Base-by-base conservation (phyloP, 768 basidiomycete genomes). In the Podaxis rugospora region DNA sequence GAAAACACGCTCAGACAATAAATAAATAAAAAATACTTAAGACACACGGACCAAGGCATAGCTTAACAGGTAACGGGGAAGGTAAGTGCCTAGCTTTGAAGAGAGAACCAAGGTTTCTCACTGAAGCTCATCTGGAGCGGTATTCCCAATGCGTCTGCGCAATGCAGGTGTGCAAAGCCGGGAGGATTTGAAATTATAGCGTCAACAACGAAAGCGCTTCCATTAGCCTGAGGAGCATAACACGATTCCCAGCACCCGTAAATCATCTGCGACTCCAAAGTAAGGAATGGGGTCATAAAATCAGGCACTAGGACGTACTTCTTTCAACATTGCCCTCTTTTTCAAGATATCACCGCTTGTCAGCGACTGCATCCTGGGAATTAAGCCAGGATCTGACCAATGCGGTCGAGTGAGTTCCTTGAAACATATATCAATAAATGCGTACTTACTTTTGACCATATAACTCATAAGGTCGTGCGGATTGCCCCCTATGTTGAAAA, bases 131-230 rank as follows among this genome's bases (percentile, higher is more conserved):
- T 68, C 42, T 82, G 73, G 7, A 86, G 69, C 2, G 84, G 84
- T 25, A 86, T 75, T 1, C 85, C 85, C 3, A 87, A 68, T 6
- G 85, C 84, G 66, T 88, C 85, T 1, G 86, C 86, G 54, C 85
- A 82, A 62, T 87, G 86, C 3, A 86, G 70, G 71, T 87, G 85
- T 0, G 82, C 86, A 63, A 88, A 88, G 4, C 83, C 77, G 0
- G 87, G 87, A 16, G 87, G 87, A 67, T 88, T 88, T 35, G 82
- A 81, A 51, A 88, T 86, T 49, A 88, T 85, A 0, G 85, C 85
- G 65, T 88, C 85, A 1, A 82, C 84, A 1, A 77, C 81, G 63
- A 87, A 87, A 2, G 79, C 63, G 18, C 69, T 69, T 0, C 80
- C 78, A 2, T 76, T 77, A 9, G 70, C 63, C 5, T 75, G 70